These are phyloP conservation scores for Trichoderma sp. DNA, from an alignment of 2,329 filamentous ascomycete genomes.

Conservation along the genomic window DNA sequence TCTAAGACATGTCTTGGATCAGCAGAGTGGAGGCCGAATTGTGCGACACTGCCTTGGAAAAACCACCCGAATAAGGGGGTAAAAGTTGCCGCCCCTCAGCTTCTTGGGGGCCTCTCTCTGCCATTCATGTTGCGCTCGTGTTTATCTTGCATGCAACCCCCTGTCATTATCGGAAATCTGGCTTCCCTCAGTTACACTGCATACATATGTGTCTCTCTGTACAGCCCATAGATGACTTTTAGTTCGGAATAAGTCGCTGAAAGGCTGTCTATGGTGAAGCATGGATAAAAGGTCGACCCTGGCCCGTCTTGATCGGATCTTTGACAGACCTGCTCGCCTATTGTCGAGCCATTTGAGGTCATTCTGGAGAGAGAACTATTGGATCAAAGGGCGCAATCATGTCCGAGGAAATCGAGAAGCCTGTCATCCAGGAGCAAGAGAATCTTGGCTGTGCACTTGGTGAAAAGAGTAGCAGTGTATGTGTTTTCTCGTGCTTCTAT, in stretches of 20 bases:
- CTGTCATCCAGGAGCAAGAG: neutral
- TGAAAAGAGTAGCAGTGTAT: neutral
- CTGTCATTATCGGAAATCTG: neutral
- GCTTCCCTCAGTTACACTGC: neutral
- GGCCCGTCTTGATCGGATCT: neutral
- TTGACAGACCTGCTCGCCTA: neutral
- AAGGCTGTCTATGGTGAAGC: neutral
- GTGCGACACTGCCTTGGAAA: neutral
- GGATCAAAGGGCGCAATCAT: neutral
- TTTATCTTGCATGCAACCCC: neutral
- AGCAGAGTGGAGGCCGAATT: neutral
- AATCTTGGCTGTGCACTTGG: neutral
- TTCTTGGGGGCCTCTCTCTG: neutral
- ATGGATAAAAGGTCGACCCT: neutral
- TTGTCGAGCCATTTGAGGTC: neutral
- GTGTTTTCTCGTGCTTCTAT: neutral
- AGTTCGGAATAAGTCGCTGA: neutral
- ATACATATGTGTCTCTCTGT: neutral
- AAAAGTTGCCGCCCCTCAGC: neutral
- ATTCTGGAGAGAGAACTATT: neutral
- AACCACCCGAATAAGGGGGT: neutral
- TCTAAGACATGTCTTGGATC: neutral
- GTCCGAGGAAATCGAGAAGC: neutral
- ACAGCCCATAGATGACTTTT: neutral
- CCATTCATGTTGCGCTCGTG: neutral